These are phyloP conservation scores for Metarhizium album DNA, from an alignment of 2,329 filamentous ascomycete species.

Conservation along the genomic window DNA sequence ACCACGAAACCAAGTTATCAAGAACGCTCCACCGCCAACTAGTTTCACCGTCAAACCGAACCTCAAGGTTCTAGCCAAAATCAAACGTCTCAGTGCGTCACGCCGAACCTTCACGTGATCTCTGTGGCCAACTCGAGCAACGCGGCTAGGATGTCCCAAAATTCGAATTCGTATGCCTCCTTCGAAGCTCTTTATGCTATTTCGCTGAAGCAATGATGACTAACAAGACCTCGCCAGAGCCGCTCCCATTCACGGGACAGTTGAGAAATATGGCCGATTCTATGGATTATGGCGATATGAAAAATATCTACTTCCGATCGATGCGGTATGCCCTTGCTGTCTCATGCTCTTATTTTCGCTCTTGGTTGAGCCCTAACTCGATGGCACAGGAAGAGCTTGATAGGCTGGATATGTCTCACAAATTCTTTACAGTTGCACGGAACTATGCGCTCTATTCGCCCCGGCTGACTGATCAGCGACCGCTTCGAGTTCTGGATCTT, in stretches of 20 bases:
- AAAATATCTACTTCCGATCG: conserved; percentile 68
- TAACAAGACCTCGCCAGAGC: background rate
- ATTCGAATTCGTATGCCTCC: conserved; percentile 2
- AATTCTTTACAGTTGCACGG: conserved; percentile 58
- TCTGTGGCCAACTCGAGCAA: background rate
- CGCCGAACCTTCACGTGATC: background rate
- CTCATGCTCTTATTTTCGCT: background rate
- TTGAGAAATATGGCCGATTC: conserved; percentile 44
- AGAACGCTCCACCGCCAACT: background rate
- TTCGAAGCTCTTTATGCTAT: background rate
- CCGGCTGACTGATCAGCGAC: conserved; percentile 8
- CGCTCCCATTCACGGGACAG: too few relatives aligned
- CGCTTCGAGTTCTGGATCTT: conserved; percentile 46
- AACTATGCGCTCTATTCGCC: conserved; percentile 23
- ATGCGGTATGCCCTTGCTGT: conserved; percentile 46
- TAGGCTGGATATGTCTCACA: conserved; percentile 73
- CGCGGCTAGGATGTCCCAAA: conserved; percentile 1
- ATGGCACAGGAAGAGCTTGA: conserved; percentile 54
- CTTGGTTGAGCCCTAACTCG: conserved; percentile 10
- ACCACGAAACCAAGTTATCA: too few relatives aligned
- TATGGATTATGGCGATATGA: conserved; percentile 59
- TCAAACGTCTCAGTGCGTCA: background rate
- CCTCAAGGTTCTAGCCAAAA: background rate
- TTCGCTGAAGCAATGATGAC: background rate
- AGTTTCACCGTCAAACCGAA: background rate